Conservation (phyloP, 1,284 basidiomycete species). For the Cryptococcus sp. region DNA sequence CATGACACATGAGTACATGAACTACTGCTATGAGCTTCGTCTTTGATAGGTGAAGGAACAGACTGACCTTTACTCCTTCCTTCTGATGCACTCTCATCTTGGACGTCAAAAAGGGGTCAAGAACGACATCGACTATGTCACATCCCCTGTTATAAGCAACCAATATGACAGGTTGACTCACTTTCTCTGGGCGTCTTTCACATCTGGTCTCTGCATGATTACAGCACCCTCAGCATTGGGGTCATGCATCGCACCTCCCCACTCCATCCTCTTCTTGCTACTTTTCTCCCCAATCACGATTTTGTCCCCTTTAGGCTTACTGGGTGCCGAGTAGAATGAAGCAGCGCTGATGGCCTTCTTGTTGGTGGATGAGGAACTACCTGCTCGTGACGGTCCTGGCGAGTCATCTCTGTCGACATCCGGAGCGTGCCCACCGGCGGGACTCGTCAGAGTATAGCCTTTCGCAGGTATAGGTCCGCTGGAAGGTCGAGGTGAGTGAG, state of each 20-base stretch:
- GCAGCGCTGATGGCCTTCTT: conserved; percentile 16
- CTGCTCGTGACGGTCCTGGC: conserved; percentile 8
- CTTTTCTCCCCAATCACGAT: conserved; percentile 39
- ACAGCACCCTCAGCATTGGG: conserved; percentile 70
- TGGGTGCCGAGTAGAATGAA: conserved; percentile 28
- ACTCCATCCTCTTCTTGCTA: conserved; percentile 28
- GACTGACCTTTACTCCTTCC: conserved; percentile 60
- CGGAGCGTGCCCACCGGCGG: neutral
- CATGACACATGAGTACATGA: conserved; percentile 96
- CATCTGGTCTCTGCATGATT: conserved; percentile 75
- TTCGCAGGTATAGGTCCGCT: conserved; percentile 15
- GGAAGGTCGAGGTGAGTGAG: conserved; percentile 8
- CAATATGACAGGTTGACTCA: conserved; percentile 36
- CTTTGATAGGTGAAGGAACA: neutral
- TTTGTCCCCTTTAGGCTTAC: conserved; percentile 17
- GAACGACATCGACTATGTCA: conserved; percentile 72
- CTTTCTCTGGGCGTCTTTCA: conserved; percentile 72
- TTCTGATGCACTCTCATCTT: conserved; percentile 84
- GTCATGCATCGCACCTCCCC: conserved; percentile 50
- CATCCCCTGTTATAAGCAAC: conserved; percentile 18
- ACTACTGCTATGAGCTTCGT: conserved; percentile 48
- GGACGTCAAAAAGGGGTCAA: conserved; percentile 81
- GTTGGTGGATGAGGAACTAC: neutral
- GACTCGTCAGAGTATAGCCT: neutral
- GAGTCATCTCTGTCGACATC: neutral